Evolutionary conservation across 2,329 filamentous ascomycete genomes (phyloP).

Genomic region (Aaosphaeria arxii): DNA sequence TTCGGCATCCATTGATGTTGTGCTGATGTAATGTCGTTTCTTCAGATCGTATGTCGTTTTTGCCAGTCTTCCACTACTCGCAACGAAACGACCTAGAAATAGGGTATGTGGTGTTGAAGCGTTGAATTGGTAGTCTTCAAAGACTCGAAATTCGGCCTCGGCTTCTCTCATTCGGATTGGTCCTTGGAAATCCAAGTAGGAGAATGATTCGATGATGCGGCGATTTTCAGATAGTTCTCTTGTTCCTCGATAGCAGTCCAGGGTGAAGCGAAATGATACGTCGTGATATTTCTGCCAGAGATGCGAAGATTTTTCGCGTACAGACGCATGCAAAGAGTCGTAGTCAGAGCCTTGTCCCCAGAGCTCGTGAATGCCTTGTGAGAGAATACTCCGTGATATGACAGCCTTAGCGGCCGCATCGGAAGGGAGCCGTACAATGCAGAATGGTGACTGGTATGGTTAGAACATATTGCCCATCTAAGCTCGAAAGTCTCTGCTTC

Average conservation of each 20-base stretch:
- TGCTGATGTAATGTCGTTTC: constrained; percentile 89
- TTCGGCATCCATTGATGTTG: constrained; percentile 96
- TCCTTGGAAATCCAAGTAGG: constrained; percentile 74
- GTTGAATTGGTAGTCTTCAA: constrained; percentile 72
- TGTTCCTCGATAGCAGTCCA: constrained; percentile 80
- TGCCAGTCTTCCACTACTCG: constrained; percentile 63
- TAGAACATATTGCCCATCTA: neutral
- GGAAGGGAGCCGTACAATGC: constrained; percentile 65
- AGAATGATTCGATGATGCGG: constrained; percentile 78
- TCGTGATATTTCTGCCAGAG: constrained; percentile 66
- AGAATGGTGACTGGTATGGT: constrained; percentile 76
- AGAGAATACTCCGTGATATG: constrained; percentile 74
- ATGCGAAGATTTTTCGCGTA: constrained; percentile 57
- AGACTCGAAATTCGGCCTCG: constrained; percentile 72
- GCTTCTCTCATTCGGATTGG: constrained; percentile 68
- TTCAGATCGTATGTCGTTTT: constrained; percentile 81
- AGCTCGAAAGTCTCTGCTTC: no score
- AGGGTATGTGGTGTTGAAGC: constrained; percentile 54
- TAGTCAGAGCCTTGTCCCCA: constrained; percentile 75
- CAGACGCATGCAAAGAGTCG: constrained; percentile 63
- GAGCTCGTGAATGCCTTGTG: constrained; percentile 80
- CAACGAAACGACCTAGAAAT: constrained; percentile 72
- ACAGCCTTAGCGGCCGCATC: constrained; percentile 65
- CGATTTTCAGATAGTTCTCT: constrained; percentile 62
- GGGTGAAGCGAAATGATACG: constrained; percentile 74